A percentile compares a stretch with the other conserved stretches of the same genome.
phyloP scores from a whole-genome alignment of 169 alveolate species.

The Eimeria falciformis region DNA sequence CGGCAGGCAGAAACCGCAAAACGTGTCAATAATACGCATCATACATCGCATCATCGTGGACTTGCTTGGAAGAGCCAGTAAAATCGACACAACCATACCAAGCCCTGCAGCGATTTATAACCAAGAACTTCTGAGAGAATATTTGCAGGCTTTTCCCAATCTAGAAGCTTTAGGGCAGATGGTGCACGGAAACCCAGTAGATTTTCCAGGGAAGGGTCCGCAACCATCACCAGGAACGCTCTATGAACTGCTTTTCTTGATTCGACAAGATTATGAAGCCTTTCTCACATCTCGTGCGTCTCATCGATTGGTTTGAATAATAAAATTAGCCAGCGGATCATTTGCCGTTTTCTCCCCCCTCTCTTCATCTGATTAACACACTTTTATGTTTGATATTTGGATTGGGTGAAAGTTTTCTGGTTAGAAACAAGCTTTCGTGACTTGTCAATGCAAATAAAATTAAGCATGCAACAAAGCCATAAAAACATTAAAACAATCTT shows the following conservation, averaged over 20 bases:
- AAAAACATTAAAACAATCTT: not conserved
- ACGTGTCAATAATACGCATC: not conserved
- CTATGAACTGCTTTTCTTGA: too few relatives aligned
- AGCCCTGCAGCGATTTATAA: not conserved
- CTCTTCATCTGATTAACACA: not conserved
- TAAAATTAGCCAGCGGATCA: too few relatives aligned
- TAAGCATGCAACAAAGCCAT: too few relatives aligned
- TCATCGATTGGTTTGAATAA: too few relatives aligned
- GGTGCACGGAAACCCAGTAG: too few relatives aligned
- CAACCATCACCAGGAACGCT: too few relatives aligned
- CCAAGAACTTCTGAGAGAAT: not conserved
- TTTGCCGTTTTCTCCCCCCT: not conserved
- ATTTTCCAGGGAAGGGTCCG: too few relatives aligned
- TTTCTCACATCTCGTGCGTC: too few relatives aligned
- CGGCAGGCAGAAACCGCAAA: not conserved
- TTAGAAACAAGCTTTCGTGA: not conserved
- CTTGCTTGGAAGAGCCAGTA: not conserved
- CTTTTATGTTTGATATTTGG: not conserved
- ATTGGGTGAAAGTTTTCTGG: not conserved
- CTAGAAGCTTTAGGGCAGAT: too few relatives aligned
- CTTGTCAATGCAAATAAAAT: not conserved
- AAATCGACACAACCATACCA: not conserved
- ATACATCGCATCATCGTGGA: not conserved
- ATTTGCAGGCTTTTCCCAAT: too few relatives aligned
- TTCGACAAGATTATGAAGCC: too few relatives aligned